phyloP scores from a whole-genome alignment of 2,329 filamentous ascomycete genomes.

The Diaporthe sp. region DNA sequence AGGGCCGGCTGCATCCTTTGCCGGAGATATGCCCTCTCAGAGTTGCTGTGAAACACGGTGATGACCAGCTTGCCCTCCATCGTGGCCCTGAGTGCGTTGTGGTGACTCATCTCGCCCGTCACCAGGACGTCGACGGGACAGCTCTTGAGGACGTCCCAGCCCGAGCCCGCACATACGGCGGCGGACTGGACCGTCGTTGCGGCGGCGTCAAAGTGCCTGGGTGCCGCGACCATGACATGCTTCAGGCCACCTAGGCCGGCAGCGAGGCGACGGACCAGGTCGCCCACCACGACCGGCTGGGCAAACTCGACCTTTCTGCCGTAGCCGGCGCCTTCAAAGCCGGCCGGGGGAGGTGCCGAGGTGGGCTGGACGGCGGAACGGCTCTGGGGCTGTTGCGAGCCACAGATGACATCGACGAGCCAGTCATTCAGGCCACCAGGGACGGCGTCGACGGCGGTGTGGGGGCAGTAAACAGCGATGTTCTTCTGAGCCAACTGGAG shows the following conservation, averaged over 20 bases:
- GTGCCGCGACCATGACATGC: constrained; percentile 51
- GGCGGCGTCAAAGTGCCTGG: constrained; percentile 48
- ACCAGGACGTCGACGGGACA: constrained; percentile 84
- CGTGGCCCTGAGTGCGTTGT: constrained; percentile 88
- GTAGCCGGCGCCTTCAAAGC: constrained; percentile 65
- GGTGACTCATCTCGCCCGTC: constrained; percentile 94
- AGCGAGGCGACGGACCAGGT: constrained; percentile 69
- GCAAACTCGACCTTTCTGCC: constrained; percentile 64
- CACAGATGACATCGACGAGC: constrained; percentile 88
- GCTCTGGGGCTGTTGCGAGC: constrained; percentile 52
- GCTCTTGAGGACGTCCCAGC: constrained; percentile 80
- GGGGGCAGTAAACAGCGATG: constrained; percentile 95
- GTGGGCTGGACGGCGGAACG: constrained; percentile 63
- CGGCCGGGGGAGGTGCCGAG: constrained; percentile 55
- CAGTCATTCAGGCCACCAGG: constrained; percentile 91
- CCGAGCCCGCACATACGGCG: constrained; percentile 91
- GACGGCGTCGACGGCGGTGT: constrained; percentile 93
- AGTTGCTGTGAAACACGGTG: constrained; percentile 92
- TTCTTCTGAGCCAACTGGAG: constrained; percentile 86
- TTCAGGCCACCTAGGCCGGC: constrained; percentile 75
- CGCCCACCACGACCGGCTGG: constrained; percentile 54
- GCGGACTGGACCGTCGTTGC: constrained; percentile 72
- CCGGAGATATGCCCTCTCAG: constrained; percentile 85
- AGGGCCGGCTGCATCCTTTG: constrained; percentile 79
- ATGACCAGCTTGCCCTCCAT: constrained; percentile 88